Base-by-base conservation (phyloP, 2,329 filamentous ascomycete genomes). In the Bipolaris victoriae region DNA sequence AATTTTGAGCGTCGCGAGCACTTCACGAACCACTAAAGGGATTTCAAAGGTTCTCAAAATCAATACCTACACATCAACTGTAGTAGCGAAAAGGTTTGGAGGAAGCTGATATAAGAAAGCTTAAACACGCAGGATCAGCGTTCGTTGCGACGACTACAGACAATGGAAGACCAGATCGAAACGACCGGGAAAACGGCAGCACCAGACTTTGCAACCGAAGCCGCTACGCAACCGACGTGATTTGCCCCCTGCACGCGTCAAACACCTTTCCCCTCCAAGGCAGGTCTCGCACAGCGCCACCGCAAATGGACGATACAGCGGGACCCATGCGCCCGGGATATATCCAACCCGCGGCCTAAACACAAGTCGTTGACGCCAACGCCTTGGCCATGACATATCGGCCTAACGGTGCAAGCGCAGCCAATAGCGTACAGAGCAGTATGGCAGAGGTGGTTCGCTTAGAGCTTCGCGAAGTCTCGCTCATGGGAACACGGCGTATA, bases 401-500 rank as follows among this genome's bases (percentile, higher is more conserved):
- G 20, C 40, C 45, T 51, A 37, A 49, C 22, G 35, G 15, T 49
- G 46, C 46, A 58, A 55, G 55, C 58, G 55, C 48, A 26, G 18
- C 59, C 59, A 61, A 56, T 61, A 51, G 45, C 29, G 18, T 5
- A 20, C 31, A 7, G 29, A 48, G 13, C 16, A 43, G 24, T 18
- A 46, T 22, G 49, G 37, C 46, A 40, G 43, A 36, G 24, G 29
- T 47, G 31, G 49, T 48, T 65, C 63, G 63, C 58, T 62, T 65
- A 65, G 56, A 60, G 49, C 52, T 55, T 58, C 49, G 47, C 48
- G 47, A 53, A 33, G 50, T 49, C 31, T 33, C 24, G 41, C 24
- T 4, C 26, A 39, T 22, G 36, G 15, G 29, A 55, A 65, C 51
- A 63, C 63, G 63, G 55, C 35, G 47, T 41, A 60, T 63, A 63